Base-by-base conservation (phyloP, 768 basidiomycete species). In the Coprinellus micaceus region DNA sequence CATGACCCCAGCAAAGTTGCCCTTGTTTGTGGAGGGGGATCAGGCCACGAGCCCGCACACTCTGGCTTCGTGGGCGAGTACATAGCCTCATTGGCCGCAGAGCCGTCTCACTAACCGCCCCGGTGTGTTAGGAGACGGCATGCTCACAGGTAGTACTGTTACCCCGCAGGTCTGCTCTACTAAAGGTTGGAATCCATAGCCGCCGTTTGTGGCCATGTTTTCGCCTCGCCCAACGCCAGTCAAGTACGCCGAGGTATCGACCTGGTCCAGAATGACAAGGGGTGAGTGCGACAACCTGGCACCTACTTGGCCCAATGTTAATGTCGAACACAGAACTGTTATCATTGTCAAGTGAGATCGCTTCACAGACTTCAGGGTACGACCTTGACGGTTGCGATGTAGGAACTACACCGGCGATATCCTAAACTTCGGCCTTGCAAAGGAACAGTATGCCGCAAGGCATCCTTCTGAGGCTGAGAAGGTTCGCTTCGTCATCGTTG, bases 331-430 rank as follows among this genome's bases (percentile, higher is more conserved):
- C 56, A 91, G 91, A 13, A 90, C 88, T 3, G 69, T 93, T 45
- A 91, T 93, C 61, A 83, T 91, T 60, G 89, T 93, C 61, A 92
- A 93, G 89, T 91, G 67, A 43, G 71, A 26, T 53, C 30, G 46
- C 26, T 52, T 50, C 25, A 24, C 13, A 33, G 7, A 6, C 33
- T 4, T 47, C 25, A 13, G 45, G 12, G 22, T 12, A 47, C 25
- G 6, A 9, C 7, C 45, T 12, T 21, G 7, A 22, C 25, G 12
- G 25, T 17, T 15, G 2, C 29, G 2, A 3, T 33, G 13, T 56
- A 91, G 88, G 68, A 93, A 93, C 63, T 93, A 93, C 66, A 94
- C 91, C 0, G 94, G 94, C 17, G 94, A 96, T 62, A 81, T 94
- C 36, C 83, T 96, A 46, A 92, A 94, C 65, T 96, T 96, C 64